A percentile compares a stretch with the other conserved stretches of the same genome.
Conservation (phyloP, 2,329 filamentous ascomycete genomes). For the Neofusicoccum ribis region DNA sequence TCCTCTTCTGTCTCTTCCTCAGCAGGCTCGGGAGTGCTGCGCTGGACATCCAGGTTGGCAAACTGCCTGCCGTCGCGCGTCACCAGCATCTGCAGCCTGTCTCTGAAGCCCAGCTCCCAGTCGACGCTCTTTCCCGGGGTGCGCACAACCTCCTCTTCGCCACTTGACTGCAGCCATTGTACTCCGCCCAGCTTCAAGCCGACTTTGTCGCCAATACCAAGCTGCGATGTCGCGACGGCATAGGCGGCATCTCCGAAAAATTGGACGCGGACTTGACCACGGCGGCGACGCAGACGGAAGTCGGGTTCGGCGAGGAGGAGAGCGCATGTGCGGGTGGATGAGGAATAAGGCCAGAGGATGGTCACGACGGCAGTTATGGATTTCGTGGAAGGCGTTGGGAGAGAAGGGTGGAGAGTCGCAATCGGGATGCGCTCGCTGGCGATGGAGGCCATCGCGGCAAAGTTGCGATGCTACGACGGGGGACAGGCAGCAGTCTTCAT, state of each 20-base stretch:
- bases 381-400: conserved; percentile 32
- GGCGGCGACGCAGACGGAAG: conserved; percentile 72
- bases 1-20: not conserved
- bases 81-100: conserved; percentile 40
- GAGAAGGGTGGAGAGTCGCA: conserved; percentile 33
- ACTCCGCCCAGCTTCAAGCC: conserved; percentile 68
- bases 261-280: conserved; percentile 77
- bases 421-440: conserved; percentile 28
- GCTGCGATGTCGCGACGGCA: conserved; percentile 63
- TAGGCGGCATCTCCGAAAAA: conserved; percentile 72
- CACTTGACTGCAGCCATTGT: conserved; percentile 60
- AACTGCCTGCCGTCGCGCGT: conserved; percentile 50
- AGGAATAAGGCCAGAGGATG: conserved; percentile 89
- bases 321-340: conserved; percentile 69
- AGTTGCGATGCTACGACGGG: not conserved
- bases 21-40: conserved; percentile 6
- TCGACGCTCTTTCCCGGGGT: conserved; percentile 59
- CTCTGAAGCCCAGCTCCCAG: conserved; percentile 56
- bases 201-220: conserved; percentile 79
- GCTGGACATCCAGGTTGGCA: conserved; percentile 53
- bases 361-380: conserved; percentile 71
- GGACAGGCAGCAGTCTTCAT: not conserved
- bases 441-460: not conserved
- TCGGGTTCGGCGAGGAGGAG: conserved; percentile 84
- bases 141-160: conserved; percentile 51